Base-by-base conservation (phyloP, 2,329 filamentous ascomycete genomes). In the Mollisiaceae sp. region DNA sequence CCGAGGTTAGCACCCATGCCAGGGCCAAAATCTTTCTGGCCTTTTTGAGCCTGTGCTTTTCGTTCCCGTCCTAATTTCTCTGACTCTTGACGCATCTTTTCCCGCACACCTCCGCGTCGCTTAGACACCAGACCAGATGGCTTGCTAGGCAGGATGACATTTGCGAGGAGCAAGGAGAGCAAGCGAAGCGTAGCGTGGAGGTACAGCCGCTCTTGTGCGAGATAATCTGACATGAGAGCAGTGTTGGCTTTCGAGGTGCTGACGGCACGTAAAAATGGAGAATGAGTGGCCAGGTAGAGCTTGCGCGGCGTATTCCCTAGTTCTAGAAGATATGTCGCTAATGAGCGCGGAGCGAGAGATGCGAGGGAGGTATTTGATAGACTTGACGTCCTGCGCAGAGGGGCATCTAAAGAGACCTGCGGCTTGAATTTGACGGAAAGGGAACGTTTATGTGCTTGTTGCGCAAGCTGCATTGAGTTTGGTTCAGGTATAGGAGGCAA, bases 121-220 rank as follows among this genome's bases (percentile, higher is more conserved):
- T n/a, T 39, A 0, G 20, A 15, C 5, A 38, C n/a, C 8, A 60
- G 43, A 4, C 43, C 43, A 8, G 41, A 22, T 20, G 45, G 59
- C 20, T 36, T 60, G 22, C 1, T 52, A 12, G 86, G 85, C 0
- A 91, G 79, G 5, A 84, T 78, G 54, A 91, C 81, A 69, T 89
- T 87, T 41, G 85, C 80, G 38, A 92, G 83, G 8, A 91, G 78
- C 18, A 82, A 80, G 8, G 89, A 89, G 32, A 88, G 84, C 71
- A 90, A 91, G 36, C 84, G 83, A 70, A 91, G 85, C 77, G 91
- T 91, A 60, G 86, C 85, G 69, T 91, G 88, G 45, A 89, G 87
- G 77, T 92, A 91, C 65, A 92, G 84, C 9, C 87, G 82, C 76
- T 92, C 90, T 76, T 91, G 90, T 27, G 62, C 38, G 11, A 64